Base-by-base conservation (phyloP, 75 land plant species). In the Picea glauca region DNA sequence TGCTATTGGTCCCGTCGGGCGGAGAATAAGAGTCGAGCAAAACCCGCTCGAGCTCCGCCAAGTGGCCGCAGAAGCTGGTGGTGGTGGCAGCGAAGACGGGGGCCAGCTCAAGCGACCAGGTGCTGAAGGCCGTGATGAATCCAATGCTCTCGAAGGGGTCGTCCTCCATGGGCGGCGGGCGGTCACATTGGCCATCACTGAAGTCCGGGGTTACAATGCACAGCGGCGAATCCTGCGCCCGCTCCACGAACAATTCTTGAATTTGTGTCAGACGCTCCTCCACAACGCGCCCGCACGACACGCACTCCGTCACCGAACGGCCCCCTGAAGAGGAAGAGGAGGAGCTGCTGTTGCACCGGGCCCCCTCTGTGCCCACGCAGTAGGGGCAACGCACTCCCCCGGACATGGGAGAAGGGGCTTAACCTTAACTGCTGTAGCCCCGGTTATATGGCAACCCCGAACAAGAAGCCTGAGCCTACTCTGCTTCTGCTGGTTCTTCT, bases 91-190 rank as follows among this genome's bases (percentile, higher is more conserved):
- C 81, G 78, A 77, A 89, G 61, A 93, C 58, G 1, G 94, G 96
- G 40, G 30, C 18, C 67, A 62, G 85, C 58, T 92, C 92, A 64
- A 94, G 86, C 12, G 96, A 94, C 92, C 90, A 92, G 43, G 96
- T 88, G 84, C 93, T 90, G 84, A 94, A 94, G 59, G 96, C 85
- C 63, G 96, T 90, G 80, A 94, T 90, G 82, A 94, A 92, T 13
- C 96, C 96, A 59, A 86, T 86, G 70, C 33, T 88, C 79, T 90
- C 87, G 78, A 92, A 94, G 14, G 96, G 96, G 74, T 94, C 96
- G 0, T 83, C 87, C 23, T 88, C 93, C 76, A 54, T n/a, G 62
- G 80, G 77, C 9, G 31, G 43, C 74, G 46, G 79, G 18, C 59
- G 86, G 72, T 33, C 75, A 73, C 35, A 73, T 78, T 78, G 79